Evolutionary conservation across 805 yeast genomes (phyloP), one percentile per base, ranked within the genome.

Genomic region (Schwanniomyces polymorphus): DNA sequence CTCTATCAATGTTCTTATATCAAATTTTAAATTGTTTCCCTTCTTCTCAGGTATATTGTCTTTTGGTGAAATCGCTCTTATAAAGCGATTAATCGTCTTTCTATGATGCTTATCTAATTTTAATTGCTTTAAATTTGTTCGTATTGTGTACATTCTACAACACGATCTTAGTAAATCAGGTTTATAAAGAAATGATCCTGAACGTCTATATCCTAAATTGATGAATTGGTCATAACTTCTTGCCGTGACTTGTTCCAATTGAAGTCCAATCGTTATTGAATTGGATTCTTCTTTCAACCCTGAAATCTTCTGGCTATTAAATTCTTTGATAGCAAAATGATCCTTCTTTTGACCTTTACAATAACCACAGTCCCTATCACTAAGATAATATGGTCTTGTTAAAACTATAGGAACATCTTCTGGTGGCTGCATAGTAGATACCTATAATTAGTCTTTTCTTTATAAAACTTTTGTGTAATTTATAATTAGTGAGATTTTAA

Each of bases 71-170:
- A 79, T 67, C 9, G 59, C 70, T 27, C 68, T 67, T 16, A 71
- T 75, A 55, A 88, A 86, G 52, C 85, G 72, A 55, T 86, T 88
- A 4, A 89, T 60, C 3, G 76, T 74, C 48, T 83, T 81, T 33
- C 90, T 75, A 46, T 84, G 85, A 42, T 88, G 91, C 59, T 88
- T 89, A 21, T 74, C 67, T 5, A 84, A 62, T 31, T 72, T 70
- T 54, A 84, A 74, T 23, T 63, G 57, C 0, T 58, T 59, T 14
- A 78, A 64, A 18, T 71, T 71, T 0, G 95, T 83, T 44, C 97
- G 64, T 14, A 91, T 88, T 0, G 97, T 85, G 61, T 81, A 88
- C 63, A 84, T 76, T 17, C 91, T 75, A 56, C 97, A 91, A 60
- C 97, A 91, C 37, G 81, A 81, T 34, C 91, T 64, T 27, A 86